A percentile compares a stretch with the other conserved stretches of the same genome.
phyloP scores from a whole-genome alignment of 2,329 filamentous ascomycete species.

The Rutstroemia sydowiana region DNA sequence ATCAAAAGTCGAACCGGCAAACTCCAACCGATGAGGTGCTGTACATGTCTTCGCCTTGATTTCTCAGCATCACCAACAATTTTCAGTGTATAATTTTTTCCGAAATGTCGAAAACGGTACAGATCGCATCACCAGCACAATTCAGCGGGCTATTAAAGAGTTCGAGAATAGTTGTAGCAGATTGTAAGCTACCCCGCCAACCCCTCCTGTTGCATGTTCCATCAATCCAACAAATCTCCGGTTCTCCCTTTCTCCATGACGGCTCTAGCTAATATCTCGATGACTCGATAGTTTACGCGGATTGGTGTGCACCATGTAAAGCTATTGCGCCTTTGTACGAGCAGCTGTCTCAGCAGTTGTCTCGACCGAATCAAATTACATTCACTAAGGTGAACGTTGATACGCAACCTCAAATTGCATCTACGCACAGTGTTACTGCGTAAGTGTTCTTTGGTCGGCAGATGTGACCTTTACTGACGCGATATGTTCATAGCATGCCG shows the following conservation, averaged over 20 bases:
- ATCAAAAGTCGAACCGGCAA: conserved; percentile 1
- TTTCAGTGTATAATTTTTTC: not conserved
- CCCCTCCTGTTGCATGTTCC: conserved; percentile 13
- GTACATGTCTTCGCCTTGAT: not conserved
- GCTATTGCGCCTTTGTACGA: conserved; percentile 79
- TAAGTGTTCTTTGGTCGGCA: conserved; percentile 32
- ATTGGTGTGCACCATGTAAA: conserved; percentile 81
- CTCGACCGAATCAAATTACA: conserved; percentile 63
- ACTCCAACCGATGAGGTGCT: not conserved
- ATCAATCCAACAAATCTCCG: not conserved
- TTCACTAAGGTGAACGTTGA: conserved; percentile 88
- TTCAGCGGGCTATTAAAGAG: conserved; percentile 61
- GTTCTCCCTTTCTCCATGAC: not conserved
- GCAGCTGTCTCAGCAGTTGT: conserved; percentile 62
- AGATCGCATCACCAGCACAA: conserved; percentile 51
- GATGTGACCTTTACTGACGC: conserved; percentile 2
- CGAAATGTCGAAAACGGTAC: conserved; percentile 31
- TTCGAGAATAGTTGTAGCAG: conserved; percentile 74
- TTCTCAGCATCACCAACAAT: not conserved
- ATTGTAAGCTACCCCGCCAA: conserved; percentile 60
- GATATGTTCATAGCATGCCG: conserved; percentile 48
- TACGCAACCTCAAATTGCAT: conserved; percentile 62
- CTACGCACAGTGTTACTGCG: conserved; percentile 65
- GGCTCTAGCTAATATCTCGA: conserved; percentile 12
- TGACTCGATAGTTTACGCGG: conserved; percentile 63